Percentiles rank a stretch among this genome's conserved stretches.
Evolutionary conservation across 306 rosid genomes (phyloP).

Genomic region (Quercus wislizeni): DNA sequence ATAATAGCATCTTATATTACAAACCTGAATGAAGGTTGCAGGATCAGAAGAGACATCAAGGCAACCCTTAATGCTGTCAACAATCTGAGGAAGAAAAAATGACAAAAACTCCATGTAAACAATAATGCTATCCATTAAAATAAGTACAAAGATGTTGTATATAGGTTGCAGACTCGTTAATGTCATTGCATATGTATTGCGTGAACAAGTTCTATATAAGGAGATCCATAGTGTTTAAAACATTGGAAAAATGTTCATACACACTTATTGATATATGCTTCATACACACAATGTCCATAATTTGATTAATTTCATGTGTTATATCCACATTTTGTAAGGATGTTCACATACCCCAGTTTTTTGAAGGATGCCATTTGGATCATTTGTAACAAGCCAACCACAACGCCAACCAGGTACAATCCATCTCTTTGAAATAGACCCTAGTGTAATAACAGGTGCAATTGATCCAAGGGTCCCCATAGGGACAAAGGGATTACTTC

Average conservation of each 20-base stretch:
- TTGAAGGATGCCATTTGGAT: constrained; percentile 30
- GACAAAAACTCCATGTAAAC: no score
- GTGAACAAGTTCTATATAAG: neutral
- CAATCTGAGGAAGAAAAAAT: constrained; percentile 10
- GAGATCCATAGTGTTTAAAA: no score
- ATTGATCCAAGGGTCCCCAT: constrained; percentile 40
- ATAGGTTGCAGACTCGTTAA: neutral
- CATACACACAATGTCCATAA: no score
- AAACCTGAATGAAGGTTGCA: constrained; percentile 44
- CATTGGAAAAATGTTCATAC: no score
- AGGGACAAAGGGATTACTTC: constrained; percentile 39
- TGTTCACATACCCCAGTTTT: constrained; percentile 31
- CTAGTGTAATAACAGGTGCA: constrained; percentile 47
- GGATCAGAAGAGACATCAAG: constrained; percentile 16
- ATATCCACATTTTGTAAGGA: no score
- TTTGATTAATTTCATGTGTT: no score
- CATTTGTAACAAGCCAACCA: constrained; percentile 43
- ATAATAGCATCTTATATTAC: neutral
- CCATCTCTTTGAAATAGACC: constrained; percentile 52
- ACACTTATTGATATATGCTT: no score
- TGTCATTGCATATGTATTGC: neutral
- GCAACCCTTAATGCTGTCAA: constrained; percentile 7
- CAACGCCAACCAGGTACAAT: constrained; percentile 50
- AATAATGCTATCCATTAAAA: neutral
- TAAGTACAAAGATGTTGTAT: no score